Evolutionary conservation across 2,329 filamentous ascomycete species (phyloP), one percentile per base, ranked within the genome.

Genomic region (Sporothrix mexicana): DNA sequence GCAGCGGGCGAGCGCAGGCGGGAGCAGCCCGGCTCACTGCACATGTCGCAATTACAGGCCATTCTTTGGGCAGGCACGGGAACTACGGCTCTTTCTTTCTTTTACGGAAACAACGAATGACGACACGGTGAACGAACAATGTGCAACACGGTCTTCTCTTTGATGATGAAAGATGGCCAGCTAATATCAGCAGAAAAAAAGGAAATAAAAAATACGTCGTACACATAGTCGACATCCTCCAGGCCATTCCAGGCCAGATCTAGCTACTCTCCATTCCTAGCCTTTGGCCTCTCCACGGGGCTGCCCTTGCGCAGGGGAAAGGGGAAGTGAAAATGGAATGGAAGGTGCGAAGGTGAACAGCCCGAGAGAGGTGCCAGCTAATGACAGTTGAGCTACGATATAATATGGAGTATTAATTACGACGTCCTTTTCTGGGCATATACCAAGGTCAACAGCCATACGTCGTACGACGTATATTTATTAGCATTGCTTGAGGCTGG

Each of bases 281-380:
- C n/a, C 61, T 20, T 47, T 66, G 15, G 41, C n/a, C 61, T 12
- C 25, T 66, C 10, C 61, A 47, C 41, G 61, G 59, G 61, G 61
- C 61, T 41, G 41, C 41, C 61, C 61, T 66, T 66, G 20, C 61
- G 61, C 61, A 47, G 61, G 61, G 61, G 61, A 66, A 66, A 20
- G 30, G 61, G 61, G 41, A 23, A 25, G 41, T 23, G 4, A 47
- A 25, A 12, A 23, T 10, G n/a, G 8, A 3, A 47, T 1, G 15
- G 12, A 47, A 47, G 15, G 45, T 53, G 17, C 6, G n/a, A 17
- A 13, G 47, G 15, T 17, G 45, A 15, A 5, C 12, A n/a, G 20
- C 7, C 13, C 49, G 17, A 53, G 49, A 17, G n/a, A 53, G n/a
- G n/a, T n/a, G n/a, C n/a, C n/a, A n/a, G n/a, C n/a, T 8, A 53